phyloP scores from a whole-genome alignment of 2,329 filamentous ascomycete species.

The Cladophialophora immunda region DNA sequence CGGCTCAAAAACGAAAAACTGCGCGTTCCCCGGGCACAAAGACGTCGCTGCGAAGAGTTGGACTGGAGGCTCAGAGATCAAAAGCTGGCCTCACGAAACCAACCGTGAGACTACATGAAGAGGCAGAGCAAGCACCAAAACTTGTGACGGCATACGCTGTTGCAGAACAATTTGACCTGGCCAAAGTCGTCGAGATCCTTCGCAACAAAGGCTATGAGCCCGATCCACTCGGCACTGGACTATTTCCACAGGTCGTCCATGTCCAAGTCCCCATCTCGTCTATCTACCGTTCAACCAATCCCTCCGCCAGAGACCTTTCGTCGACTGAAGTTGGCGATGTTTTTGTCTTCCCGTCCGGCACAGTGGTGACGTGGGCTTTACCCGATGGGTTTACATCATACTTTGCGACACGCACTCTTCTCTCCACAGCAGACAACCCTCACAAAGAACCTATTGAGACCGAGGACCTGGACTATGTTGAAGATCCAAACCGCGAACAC shows the following conservation, averaged over 20 bases:
- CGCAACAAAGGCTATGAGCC: conserved; percentile 66
- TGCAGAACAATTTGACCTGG: conserved; percentile 72
- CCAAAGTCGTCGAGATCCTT: conserved; percentile 65
- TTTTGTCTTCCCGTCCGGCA: conserved; percentile 95
- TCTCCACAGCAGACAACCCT: conserved; percentile 77
- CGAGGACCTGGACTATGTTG: conserved; percentile 87
- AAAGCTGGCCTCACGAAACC: conserved; percentile 60
- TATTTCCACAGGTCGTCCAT: conserved; percentile 73
- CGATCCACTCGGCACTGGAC: conserved; percentile 69
- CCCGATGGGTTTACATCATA: conserved; percentile 75
- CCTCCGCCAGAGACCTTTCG: conserved; percentile 48
- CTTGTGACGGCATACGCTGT: conserved; percentile 72
- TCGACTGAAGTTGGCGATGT: conserved; percentile 75
- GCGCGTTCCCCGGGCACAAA: conserved; percentile 66
- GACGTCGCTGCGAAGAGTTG: conserved; percentile 82
- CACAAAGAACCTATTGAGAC: conserved; percentile 78
- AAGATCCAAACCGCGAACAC: conserved; percentile 75
- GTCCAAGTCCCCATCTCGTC: conserved; percentile 60
- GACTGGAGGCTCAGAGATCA: conserved; percentile 79
- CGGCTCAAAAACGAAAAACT: conserved; percentile 57
- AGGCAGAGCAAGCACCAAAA: conserved; percentile 48
- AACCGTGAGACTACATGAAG: conserved; percentile 49
- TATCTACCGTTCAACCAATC: conserved; percentile 54
- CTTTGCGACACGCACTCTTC: conserved; percentile 75
- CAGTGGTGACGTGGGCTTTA: conserved; percentile 90